phyloP scores from a whole-genome alignment of 148 eudicot genomes.

The Vaccinium macrocarpon region DNA sequence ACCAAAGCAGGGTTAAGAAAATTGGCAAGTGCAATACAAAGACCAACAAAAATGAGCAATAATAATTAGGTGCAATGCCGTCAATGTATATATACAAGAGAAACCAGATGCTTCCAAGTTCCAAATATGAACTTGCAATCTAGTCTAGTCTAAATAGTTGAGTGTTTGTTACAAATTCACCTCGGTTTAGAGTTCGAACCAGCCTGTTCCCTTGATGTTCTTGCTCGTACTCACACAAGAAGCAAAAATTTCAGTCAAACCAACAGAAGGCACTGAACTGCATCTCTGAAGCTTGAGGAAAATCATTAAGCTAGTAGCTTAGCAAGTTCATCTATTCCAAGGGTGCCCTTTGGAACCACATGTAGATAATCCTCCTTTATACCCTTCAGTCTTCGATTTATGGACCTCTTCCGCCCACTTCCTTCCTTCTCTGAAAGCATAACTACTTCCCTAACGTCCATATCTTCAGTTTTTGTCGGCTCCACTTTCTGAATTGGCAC shows the following conservation, averaged over 20 bases:
- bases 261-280: neutral
- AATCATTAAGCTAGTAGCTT: constrained; percentile 63
- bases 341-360: constrained; percentile 66
- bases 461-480: constrained; percentile 33
- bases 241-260: neutral
- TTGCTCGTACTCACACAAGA: neutral
- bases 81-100: neutral
- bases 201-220: neutral
- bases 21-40: neutral
- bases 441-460: constrained; percentile 27
- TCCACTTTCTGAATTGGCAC: constrained; percentile 21
- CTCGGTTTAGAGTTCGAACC: neutral
- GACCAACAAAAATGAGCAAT: neutral
- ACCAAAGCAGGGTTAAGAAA: neutral
- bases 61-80: no score
- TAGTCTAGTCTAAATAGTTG: neutral
- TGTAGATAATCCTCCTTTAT: constrained; percentile 36
- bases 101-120: constrained; percentile 5
- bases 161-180: neutral
- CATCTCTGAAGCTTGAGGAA: neutral
- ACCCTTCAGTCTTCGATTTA: constrained; percentile 30
- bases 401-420: constrained; percentile 35
- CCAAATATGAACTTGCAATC: neutral
- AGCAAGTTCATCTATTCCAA: constrained; percentile 86
- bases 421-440: constrained; percentile 27